Conservation (phyloP, 768 basidiomycete species). For the Crepidotus variabilis region DNA sequence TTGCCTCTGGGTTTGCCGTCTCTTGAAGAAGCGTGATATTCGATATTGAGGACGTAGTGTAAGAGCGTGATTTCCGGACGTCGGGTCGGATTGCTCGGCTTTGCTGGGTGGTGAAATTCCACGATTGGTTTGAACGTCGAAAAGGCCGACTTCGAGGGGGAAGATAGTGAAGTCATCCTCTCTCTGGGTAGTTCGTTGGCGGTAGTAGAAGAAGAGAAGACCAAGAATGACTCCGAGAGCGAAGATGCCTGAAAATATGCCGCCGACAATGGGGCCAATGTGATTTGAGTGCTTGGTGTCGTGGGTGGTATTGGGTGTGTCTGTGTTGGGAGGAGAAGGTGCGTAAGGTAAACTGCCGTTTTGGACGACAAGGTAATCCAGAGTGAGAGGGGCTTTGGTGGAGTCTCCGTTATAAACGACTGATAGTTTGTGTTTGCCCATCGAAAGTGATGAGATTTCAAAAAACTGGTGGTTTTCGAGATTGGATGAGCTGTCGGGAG, state of each 20-base stretch:
- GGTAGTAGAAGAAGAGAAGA: too few relatives aligned
- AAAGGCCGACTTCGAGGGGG: too few relatives aligned
- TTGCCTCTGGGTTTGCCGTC: too few relatives aligned
- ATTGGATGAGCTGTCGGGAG: not conserved
- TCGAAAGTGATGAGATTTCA: not conserved
- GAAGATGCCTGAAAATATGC: not conserved
- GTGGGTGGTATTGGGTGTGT: not conserved
- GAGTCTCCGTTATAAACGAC: conserved; percentile 2
- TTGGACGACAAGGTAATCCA: conserved; percentile 3
- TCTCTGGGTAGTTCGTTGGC: too few relatives aligned
- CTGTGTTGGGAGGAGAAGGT: not conserved
- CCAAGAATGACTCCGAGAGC: not conserved
- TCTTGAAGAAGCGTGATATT: too few relatives aligned
- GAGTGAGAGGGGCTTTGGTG: conserved; percentile 3
- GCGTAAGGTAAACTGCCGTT: not conserved
- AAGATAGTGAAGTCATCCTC: too few relatives aligned
- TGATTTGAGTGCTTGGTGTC: not conserved
- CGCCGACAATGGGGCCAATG: not conserved
- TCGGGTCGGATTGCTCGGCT: too few relatives aligned
- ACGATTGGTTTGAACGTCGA: too few relatives aligned
- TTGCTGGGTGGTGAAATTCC: too few relatives aligned
- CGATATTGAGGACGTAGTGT: too few relatives aligned
- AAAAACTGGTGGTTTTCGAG: conserved; percentile 7
- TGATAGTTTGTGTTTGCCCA: not conserved
- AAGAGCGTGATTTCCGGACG: too few relatives aligned